Conservation (phyloP, 306 rosid genomes). For the Cicer yamashitae region DNA sequence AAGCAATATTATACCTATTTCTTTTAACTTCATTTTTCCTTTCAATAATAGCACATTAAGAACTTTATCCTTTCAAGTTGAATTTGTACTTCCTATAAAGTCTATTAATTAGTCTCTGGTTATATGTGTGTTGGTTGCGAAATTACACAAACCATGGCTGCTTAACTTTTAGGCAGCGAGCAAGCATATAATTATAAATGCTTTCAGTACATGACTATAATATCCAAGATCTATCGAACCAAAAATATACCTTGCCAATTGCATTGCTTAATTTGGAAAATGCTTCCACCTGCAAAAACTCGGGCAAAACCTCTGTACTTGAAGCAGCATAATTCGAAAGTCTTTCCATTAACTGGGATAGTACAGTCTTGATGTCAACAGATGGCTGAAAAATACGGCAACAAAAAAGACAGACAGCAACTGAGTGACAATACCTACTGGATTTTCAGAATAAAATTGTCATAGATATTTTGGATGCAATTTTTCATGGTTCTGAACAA, state of each 20-base stretch:
- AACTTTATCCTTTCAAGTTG: slow-evolving; percentile 28
- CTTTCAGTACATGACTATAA: slow-evolving; percentile 22
- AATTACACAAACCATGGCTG: slow-evolving; percentile 18
- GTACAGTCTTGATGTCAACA: slow-evolving; percentile 94
- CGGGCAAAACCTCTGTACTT: slow-evolving; percentile 93
- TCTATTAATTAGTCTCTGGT: slow-evolving; percentile 35
- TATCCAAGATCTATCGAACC: slow-evolving; percentile 28
- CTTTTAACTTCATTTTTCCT: slow-evolving; percentile 4
- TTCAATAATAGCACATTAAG: slow-evolving; percentile 1
- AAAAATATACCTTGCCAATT: slow-evolving; percentile 77
- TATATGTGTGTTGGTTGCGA: slow-evolving; percentile 10
- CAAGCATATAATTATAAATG: slow-evolving; percentile 28
- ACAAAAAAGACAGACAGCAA: slow-evolving; percentile 27
- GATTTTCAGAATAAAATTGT: slow-evolving; percentile 35
- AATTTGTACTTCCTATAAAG: slow-evolving; percentile 6
- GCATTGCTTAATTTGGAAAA: slow-evolving; percentile 94
- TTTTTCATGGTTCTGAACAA: slow-evolving; percentile 22
- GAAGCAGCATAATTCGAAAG: slow-evolving; percentile 98
- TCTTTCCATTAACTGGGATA: slow-evolving; percentile 97
- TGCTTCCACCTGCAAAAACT: slow-evolving; percentile 98
- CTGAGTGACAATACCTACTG: slow-evolving; percentile 15
- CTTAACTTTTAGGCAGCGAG: not conserved
- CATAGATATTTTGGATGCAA: slow-evolving; percentile 36
- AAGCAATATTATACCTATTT: slow-evolving; percentile 13
- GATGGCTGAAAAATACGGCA: slow-evolving; percentile 63